phyloP scores from a whole-genome alignment of 495 filamentous ascomycete genomes.

The Penicillium herquei region DNA sequence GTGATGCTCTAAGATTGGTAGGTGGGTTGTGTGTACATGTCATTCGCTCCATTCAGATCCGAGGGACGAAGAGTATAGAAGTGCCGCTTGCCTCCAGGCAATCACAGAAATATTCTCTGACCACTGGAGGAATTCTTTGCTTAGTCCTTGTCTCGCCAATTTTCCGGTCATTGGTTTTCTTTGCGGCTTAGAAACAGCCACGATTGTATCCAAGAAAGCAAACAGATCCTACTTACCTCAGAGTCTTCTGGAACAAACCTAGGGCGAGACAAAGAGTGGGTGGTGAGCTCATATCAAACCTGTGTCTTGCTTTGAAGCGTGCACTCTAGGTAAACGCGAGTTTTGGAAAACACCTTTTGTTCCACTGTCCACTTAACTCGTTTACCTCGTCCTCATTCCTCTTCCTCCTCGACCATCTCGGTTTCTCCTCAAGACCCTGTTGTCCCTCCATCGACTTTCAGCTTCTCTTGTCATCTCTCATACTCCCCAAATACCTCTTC shows the following conservation, averaged over 20 bases:
- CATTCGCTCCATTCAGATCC: not conserved
- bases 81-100: not conserved
- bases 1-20: conserved; percentile 4
- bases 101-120: not conserved
- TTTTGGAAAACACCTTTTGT: conserved; percentile 25
- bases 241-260: conserved; percentile 3
- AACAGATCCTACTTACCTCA: conserved; percentile 2
- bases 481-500: not conserved
- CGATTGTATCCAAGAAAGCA: not conserved
- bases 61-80: not conserved
- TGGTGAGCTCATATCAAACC: conserved; percentile 11
- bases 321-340: not conserved
- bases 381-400: conserved; percentile 2
- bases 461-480: not conserved
- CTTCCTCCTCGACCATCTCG: conserved; percentile 20
- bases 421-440: not conserved
- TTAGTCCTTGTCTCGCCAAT: not conserved
- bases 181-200: not conserved
- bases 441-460: not conserved
- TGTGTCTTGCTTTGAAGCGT: conserved; percentile 16
- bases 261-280: conserved; percentile 9
- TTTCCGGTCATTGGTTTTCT: not conserved
- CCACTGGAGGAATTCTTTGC: too few species aligned
- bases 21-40: not conserved
- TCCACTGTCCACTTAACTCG: conserved; percentile 10